Evolutionary conservation across 176 grass and related monocot genomes (phyloP).

Genomic region (Carex scoparia): DNA sequence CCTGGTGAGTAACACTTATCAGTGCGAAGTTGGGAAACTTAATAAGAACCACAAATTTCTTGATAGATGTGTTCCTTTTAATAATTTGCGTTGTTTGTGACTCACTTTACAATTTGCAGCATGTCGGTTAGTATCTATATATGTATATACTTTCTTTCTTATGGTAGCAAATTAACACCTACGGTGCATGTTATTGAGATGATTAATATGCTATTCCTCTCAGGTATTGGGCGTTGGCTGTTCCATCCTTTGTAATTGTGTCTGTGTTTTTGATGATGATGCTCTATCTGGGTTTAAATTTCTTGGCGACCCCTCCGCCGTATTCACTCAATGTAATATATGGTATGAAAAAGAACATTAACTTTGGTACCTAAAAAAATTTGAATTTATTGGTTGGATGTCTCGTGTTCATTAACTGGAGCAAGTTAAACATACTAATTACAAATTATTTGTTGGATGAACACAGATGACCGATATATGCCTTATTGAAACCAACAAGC

Average conservation of each 20-base stretch:
- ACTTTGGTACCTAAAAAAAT: not conserved
- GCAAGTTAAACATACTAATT: not conserved
- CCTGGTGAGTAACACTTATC: not conserved
- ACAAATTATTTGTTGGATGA: not conserved
- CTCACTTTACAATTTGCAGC: not conserved
- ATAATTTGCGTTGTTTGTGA: too few relatives aligned
- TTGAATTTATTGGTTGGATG: not conserved
- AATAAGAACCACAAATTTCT: not conserved
- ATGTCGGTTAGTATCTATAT: not conserved
- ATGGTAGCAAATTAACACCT: not conserved
- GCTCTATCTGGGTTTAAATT: conserved; percentile 50
- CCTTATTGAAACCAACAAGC: not conserved
- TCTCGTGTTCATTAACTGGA: not conserved
- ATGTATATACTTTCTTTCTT: not conserved
- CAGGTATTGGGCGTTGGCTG: conserved; percentile 51
- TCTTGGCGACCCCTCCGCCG: conserved; percentile 30
- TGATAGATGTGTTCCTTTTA: not conserved
- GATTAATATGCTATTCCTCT: not conserved
- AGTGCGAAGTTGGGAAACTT: not conserved
- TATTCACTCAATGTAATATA: conserved; percentile 38
- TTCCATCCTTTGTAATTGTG: conserved; percentile 42
- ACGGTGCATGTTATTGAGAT: not conserved
- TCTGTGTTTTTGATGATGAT: conserved; percentile 29
- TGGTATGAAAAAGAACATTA: conserved; percentile 26
- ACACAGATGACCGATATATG: not conserved